Evolutionary conservation across 2,329 filamentous ascomycete species (phyloP).

Genomic region (Xylaria multiplex): DNA sequence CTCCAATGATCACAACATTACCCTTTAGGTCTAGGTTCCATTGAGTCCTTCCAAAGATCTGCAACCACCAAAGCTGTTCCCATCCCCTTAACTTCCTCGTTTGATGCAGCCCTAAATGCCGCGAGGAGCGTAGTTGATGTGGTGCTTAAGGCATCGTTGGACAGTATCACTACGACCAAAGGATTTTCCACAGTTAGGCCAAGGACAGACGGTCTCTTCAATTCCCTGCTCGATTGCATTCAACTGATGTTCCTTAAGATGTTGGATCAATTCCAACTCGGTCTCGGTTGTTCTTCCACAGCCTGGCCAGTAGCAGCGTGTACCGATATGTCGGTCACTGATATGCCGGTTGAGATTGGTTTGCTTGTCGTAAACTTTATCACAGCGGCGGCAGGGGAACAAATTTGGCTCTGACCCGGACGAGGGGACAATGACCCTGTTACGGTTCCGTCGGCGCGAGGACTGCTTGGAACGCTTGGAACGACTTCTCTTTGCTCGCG

Average conservation of each 20-base stretch:
- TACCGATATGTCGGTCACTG: not conserved
- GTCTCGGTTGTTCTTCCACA: not conserved
- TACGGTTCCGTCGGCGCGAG: too few relatives aligned
- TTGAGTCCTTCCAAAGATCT: too few relatives aligned
- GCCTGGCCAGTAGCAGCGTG: slow-evolving; percentile 10
- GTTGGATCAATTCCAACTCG: not conserved
- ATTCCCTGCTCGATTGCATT: not conserved
- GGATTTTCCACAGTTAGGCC: slow-evolving; percentile 13
- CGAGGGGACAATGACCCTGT: too few relatives aligned
- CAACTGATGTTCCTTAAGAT: not conserved
- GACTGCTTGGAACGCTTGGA: too few relatives aligned
- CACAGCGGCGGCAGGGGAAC: not conserved
- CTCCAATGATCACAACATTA: too few relatives aligned
- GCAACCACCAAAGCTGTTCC: not conserved
- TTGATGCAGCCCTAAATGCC: not conserved
- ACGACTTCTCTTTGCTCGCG: too few relatives aligned
- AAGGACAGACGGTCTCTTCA: not conserved
- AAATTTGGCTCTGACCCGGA: not conserved
- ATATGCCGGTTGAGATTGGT: not conserved
- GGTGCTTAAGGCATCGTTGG: slow-evolving; percentile 19
- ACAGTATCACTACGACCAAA: not conserved
- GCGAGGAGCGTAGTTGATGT: not conserved
- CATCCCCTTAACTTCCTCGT: not conserved
- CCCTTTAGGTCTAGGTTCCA: too few relatives aligned
- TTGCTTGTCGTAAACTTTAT: not conserved